Conservation (phyloP, 345 rosid genomes). For the Eucalyptus pauciflora region DNA sequence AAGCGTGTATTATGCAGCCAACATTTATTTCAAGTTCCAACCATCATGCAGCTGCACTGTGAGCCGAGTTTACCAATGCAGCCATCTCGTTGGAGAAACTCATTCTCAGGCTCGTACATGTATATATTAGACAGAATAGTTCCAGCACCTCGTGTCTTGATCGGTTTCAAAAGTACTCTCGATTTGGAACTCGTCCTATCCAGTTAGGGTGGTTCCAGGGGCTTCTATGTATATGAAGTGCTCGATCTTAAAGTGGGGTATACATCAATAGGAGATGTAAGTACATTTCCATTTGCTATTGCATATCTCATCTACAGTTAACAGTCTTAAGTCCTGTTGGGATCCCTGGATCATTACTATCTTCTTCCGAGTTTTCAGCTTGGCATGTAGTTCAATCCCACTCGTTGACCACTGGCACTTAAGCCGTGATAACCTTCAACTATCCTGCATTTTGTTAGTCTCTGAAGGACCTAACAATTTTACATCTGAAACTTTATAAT, state of each 20-base stretch:
- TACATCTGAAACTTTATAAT: neutral
- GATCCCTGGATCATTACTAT: neutral
- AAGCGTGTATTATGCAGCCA: neutral
- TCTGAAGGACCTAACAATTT: neutral
- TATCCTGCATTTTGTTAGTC: neutral
- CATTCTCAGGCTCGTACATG: neutral
- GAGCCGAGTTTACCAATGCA: neutral
- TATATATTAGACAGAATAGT: neutral
- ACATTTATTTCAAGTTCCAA: neutral
- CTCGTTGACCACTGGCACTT: neutral
- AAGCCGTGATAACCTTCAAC: neutral
- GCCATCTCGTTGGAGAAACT: neutral
- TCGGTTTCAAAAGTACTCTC: neutral
- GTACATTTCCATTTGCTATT: neutral
- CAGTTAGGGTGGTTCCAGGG: neutral
- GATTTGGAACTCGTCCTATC: neutral
- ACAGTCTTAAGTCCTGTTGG: neutral
- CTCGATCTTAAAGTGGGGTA: neutral
- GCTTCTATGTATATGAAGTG: neutral
- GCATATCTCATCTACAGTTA: neutral
- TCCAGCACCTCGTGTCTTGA: neutral
- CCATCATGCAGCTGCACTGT: neutral
- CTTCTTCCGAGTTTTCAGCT: neutral
- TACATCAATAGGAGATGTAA: neutral
- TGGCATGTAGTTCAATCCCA: neutral